phyloP scores from a whole-genome alignment of 352 stramenopile species.

The Phytopythium kandeliae region DNA sequence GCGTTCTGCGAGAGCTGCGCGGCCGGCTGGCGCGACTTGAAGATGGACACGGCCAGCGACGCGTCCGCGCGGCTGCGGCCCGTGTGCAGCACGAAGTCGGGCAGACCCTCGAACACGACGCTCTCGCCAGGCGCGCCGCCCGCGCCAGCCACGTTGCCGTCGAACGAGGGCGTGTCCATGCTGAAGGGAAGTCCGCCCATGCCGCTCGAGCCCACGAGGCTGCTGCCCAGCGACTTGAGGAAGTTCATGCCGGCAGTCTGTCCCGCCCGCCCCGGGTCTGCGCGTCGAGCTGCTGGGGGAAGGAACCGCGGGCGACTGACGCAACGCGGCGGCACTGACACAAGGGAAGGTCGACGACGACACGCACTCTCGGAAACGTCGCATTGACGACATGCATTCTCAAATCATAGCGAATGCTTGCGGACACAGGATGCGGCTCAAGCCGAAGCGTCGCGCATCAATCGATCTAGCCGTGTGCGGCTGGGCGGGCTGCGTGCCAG shows the following conservation, averaged over 20 bases:
- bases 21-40: constrained; percentile 87
- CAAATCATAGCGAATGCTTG: too few relatives aligned
- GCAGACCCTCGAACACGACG: constrained; percentile 53
- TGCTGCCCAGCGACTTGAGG: constrained; percentile 77
- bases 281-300: too few relatives aligned
- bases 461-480: too few relatives aligned
- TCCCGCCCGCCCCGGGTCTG: too few relatives aligned
- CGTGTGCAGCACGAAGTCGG: constrained; percentile 82
- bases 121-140: constrained; percentile 23
- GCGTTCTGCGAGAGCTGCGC: constrained; percentile 85
- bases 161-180: constrained; percentile 29
- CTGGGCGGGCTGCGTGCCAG: too few relatives aligned
- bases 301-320: not conserved
- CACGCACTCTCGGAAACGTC: too few relatives aligned
- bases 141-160: constrained; percentile 41
- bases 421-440: too few relatives aligned
- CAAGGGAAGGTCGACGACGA: too few relatives aligned
- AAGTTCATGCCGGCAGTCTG: constrained; percentile 87
- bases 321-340: too few relatives aligned
- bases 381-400: too few relatives aligned
- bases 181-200: constrained; percentile 72
- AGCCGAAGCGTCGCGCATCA: too few relatives aligned
- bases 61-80: constrained; percentile 84
- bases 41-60: constrained; percentile 81
- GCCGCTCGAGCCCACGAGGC: constrained; percentile 59